Base-by-base conservation (phyloP, 2,329 filamentous ascomycete genomes). In the Colletotrichum viniferum region DNA sequence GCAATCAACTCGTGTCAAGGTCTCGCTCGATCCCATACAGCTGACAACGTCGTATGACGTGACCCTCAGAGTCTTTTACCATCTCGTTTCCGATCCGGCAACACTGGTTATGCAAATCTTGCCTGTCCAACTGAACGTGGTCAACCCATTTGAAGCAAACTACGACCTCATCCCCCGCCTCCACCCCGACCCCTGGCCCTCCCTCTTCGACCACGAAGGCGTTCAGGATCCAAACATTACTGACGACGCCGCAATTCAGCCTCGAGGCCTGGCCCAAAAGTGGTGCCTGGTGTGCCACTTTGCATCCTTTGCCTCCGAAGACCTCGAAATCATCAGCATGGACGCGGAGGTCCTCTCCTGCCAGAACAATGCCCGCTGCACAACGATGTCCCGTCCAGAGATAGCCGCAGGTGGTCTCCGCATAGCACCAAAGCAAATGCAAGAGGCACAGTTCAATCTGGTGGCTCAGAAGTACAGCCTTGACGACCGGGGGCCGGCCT, bases 101-200 rank as follows among this genome's bases (percentile, higher is more conserved):
- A 98, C 96, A 2, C 93, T 94, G 2, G 94, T 98, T 52, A 92
- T 93, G 48, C 96, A 97, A 83, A 91, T 90, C 3, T 85, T 94
- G 26, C 88, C 91, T 2, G 89, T 94, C 52, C 92, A 93, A 69
- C 83, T 98, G 7, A 90, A 92, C 48, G 90, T 98, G 71, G 92
- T 95, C 69, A 93, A 92, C 65, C 95, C 96, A 0, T 98, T 99
- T 79, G 96, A 98, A 84, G 95, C 96, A 18, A 97, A 94, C 80
- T 98, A 98, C 83, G 95, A 97, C 77, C 92, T 98, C 77, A 89
- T 93, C 14, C 96, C 97, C 13, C 91, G 94, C 12, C 87, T 98
- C 5, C 94, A 98, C 82, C 84, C 90, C 0, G 93, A 94, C 64
- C 88, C 92, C 4, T 99, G 97, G 96, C 96, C 97, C 2, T 96